Conservation (phyloP, 495 filamentous ascomycete genomes). For the Penicillium samsonianum region DNA sequence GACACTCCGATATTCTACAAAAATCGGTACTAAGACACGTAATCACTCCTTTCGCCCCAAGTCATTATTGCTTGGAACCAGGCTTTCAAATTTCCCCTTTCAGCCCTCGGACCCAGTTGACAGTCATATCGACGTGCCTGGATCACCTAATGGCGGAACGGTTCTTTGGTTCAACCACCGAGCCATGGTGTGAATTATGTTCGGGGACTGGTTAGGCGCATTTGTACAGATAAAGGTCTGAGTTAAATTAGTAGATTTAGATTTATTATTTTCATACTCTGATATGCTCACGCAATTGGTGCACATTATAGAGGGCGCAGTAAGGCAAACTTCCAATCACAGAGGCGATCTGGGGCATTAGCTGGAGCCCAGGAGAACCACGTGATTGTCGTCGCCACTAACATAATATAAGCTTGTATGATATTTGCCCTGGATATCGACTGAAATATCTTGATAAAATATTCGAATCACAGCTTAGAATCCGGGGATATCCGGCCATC, state of each 20-base stretch:
- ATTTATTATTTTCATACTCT: background rate
- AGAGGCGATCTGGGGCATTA: background rate
- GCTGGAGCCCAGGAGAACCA: too few relatives aligned
- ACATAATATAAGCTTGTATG: too few relatives aligned
- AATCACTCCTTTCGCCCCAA: background rate
- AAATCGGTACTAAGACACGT: background rate
- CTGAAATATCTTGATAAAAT: too few relatives aligned
- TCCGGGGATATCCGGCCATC: too few relatives aligned
- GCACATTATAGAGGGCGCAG: background rate
- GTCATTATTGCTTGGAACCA: background rate
- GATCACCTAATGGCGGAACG: background rate
- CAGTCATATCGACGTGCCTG: too few relatives aligned
- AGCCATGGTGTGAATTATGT: background rate
- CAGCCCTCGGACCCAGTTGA: too few relatives aligned
- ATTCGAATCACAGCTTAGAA: too few relatives aligned
- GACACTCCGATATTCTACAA: background rate
- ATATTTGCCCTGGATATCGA: too few relatives aligned
- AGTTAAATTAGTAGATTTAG: background rate
- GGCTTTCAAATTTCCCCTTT: background rate
- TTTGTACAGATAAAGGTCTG: background rate
- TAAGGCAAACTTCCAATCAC: background rate
- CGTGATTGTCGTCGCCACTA: too few relatives aligned
- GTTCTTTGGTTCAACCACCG: background rate
- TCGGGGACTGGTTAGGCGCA: background rate
- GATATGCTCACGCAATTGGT: background rate